Evolutionary conservation across 208 protist species (phyloP).

Genomic region (Acanthamoeba castellanii): DNA sequence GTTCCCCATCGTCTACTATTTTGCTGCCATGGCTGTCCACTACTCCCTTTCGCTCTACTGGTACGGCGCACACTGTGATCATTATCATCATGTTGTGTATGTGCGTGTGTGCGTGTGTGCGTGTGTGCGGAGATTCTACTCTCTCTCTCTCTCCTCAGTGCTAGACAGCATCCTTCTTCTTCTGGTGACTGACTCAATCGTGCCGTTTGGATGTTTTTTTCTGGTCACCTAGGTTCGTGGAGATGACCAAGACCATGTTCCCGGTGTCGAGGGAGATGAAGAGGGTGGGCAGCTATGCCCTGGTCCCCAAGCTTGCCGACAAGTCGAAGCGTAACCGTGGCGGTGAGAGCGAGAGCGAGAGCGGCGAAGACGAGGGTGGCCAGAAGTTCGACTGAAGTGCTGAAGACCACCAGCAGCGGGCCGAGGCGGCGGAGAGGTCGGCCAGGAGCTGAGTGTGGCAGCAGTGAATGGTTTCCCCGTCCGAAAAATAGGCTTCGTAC

Average conservation of each 20-base stretch:
- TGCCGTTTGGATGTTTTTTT: background rate
- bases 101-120: too few relatives aligned
- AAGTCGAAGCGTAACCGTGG: background rate
- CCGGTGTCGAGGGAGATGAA: slow-evolving; percentile 42
- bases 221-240: background rate
- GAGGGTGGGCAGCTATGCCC: slow-evolving; percentile 18
- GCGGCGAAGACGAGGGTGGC: slow-evolving; percentile 44
- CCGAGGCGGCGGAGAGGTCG: slow-evolving; percentile 8
- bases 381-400: slow-evolving; percentile 64
- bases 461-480: slow-evolving; percentile 27
- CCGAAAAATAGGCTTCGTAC: slow-evolving; percentile 55
- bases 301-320: background rate
- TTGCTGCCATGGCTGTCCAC: slow-evolving; percentile 31
- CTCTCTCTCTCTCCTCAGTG: too few relatives aligned
- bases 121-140: too few relatives aligned
- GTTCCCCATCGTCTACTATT: slow-evolving; percentile 56
- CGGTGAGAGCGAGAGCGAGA: background rate
- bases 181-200: too few relatives aligned
- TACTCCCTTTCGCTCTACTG: slow-evolving; percentile 43
- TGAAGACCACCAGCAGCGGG: too few relatives aligned
- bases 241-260: slow-evolving; percentile 68
- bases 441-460: slow-evolving; percentile 64
- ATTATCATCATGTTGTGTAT: background rate
- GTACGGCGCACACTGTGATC: background rate
- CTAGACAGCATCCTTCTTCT: too few relatives aligned